phyloP scores from a whole-genome alignment of 73 alveolate genomes.

The Durusdinium trenchii region DNA sequence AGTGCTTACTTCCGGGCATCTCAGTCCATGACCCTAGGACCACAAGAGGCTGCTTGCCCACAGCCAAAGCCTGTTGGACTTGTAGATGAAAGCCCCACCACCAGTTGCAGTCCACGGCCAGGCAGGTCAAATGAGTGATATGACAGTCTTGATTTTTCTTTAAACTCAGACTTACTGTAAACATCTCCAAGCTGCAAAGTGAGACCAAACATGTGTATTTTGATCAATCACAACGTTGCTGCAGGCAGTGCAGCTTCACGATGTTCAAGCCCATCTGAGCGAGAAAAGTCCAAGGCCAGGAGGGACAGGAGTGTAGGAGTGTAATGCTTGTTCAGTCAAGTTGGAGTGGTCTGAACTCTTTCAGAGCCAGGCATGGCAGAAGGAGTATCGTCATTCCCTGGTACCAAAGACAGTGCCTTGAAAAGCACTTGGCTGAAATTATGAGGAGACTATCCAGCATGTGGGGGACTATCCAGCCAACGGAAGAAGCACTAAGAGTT shows the following conservation, averaged over 20 bases:
- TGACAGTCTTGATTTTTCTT: not conserved
- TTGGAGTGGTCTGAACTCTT: too few relatives aligned
- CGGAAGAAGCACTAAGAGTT: too few relatives aligned
- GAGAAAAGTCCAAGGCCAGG: conserved; percentile 20
- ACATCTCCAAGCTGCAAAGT: not conserved
- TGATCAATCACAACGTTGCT: not conserved
- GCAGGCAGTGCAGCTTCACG: conserved; percentile 52
- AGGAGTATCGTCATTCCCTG: conserved; percentile 77
- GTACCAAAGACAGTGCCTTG: conserved; percentile 80
- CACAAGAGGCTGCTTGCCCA: conserved; percentile 17
- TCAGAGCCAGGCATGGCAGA: conserved; percentile 39
- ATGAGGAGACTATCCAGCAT: not conserved
- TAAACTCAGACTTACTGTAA: not conserved
- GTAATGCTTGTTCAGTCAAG: not conserved
- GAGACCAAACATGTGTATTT: not conserved
- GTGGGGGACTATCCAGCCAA: too few relatives aligned
- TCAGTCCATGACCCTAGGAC: too few relatives aligned
- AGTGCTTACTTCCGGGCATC: too few relatives aligned
- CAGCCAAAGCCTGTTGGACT: conserved; percentile 54
- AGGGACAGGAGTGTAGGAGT: too few relatives aligned
- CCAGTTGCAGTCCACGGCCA: conserved; percentile 67
- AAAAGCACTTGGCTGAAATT: not conserved
- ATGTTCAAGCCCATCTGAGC: conserved; percentile 49
- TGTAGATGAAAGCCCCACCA: conserved; percentile 46
- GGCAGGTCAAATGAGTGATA: not conserved